These are phyloP conservation scores for Colletotrichum lindemuthianum DNA, from an alignment of 2,329 filamentous ascomycete species.

Conservation along the genomic window DNA sequence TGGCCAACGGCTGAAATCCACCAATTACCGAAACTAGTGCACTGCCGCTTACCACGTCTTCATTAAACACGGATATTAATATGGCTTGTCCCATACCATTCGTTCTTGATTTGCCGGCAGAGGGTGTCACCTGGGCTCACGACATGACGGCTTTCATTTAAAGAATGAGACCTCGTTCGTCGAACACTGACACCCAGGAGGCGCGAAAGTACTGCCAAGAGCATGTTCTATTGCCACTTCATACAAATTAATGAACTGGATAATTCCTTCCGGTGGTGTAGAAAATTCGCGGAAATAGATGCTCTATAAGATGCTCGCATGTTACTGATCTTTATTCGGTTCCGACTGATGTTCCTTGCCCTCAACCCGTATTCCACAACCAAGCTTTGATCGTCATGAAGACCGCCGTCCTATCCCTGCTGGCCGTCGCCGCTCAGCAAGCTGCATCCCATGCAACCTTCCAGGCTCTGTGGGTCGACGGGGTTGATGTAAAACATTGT, in stretches of 20 bases:
- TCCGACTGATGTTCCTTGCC: neutral
- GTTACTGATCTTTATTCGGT: neutral
- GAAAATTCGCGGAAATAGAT: neutral
- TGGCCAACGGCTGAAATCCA: conserved; percentile 23
- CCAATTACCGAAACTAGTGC: conserved; percentile 27
- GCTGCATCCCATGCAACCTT: conserved; percentile 61
- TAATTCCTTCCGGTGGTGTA: no score
- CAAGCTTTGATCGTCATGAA: conserved; percentile 46
- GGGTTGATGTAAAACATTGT: conserved; percentile 47
- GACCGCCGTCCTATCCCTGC: conserved; percentile 43
- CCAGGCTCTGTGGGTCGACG: conserved; percentile 59
- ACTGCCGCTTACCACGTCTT: conserved; percentile 17
- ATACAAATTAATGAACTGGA: neutral
- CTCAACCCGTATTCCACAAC: neutral
- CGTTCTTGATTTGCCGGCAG: neutral
- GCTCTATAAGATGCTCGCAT: conserved; percentile 16
- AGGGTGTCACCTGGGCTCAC: conserved; percentile 18
- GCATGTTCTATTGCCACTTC: neutral
- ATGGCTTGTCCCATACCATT: conserved; percentile 5
- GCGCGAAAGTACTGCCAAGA: conserved; percentile 2
- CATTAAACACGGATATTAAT: conserved; percentile 6
- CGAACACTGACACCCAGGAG: neutral
- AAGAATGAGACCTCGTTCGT: conserved; percentile 18
- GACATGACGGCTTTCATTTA: conserved; percentile 15
- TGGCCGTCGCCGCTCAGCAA: conserved; percentile 47